Evolutionary conservation across 2,329 filamentous ascomycete genomes (phyloP).

Genomic region (Venturia carpophila): DNA sequence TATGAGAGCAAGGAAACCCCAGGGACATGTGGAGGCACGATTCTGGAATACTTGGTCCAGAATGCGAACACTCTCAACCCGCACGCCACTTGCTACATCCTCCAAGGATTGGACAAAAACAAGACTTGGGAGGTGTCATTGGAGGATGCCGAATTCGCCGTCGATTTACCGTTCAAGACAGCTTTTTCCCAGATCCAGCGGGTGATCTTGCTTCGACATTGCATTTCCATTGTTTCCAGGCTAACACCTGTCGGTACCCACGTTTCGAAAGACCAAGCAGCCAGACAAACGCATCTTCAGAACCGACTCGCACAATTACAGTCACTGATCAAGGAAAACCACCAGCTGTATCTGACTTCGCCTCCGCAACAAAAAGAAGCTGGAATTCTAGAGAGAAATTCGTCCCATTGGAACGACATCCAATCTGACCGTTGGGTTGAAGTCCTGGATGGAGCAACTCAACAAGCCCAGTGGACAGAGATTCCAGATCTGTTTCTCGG

Average conservation of each 20-base stretch:
- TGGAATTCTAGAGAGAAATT: background rate
- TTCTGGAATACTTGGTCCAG: background rate
- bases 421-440: background rate
- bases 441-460: background rate
- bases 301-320: background rate
- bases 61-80: background rate
- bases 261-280: background rate
- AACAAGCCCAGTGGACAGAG: constrained; percentile 11
- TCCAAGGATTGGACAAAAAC: background rate
- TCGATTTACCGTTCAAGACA: background rate
- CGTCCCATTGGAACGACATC: background rate
- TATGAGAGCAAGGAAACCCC: background rate
- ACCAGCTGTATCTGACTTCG: background rate
- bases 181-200: constrained; percentile 4
- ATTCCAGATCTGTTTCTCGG: background rate
- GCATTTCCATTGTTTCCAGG: background rate
- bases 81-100: constrained; percentile 12
- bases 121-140: background rate
- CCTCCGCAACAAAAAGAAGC: background rate
- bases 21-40: constrained; percentile 3
- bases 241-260: too few species aligned
- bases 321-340: background rate
- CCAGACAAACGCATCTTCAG: background rate
- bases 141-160: background rate
- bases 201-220: constrained; percentile 3